A percentile compares a stretch with the other conserved stretches of the same genome.
phyloP scores from a whole-genome alignment of 2,329 filamentous ascomycete genomes.

The Alternaria novae-zelandiae region DNA sequence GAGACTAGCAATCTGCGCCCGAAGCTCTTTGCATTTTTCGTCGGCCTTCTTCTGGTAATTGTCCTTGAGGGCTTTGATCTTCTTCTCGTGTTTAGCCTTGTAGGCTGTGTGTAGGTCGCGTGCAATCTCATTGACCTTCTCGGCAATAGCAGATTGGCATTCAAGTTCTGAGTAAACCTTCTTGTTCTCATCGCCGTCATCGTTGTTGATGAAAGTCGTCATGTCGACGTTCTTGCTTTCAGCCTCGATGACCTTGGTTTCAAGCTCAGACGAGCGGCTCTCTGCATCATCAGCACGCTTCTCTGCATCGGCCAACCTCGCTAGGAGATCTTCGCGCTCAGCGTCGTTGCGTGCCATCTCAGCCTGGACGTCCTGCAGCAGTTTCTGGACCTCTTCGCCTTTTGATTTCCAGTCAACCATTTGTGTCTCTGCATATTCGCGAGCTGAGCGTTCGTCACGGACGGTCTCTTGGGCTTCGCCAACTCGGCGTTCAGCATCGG shows the following conservation, averaged over 20 bases:
- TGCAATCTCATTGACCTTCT: constrained; percentile 76
- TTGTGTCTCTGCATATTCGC: constrained; percentile 76
- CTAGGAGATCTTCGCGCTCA: constrained; percentile 81
- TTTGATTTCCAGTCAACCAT: constrained; percentile 84
- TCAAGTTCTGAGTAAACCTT: constrained; percentile 51
- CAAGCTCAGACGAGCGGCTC: constrained; percentile 74
- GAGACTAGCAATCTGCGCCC: constrained; percentile 72
- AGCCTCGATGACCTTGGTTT: constrained; percentile 51
- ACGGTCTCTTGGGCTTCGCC: constrained; percentile 84
- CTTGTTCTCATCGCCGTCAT: constrained; percentile 43
- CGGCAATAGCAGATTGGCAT: constrained; percentile 75
- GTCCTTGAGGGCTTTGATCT: constrained; percentile 86
- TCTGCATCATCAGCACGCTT: constrained; percentile 77
- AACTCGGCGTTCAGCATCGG: constrained; percentile 89
- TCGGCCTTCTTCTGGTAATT: constrained; percentile 86
- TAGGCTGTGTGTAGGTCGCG: constrained; percentile 90
- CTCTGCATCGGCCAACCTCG: constrained; percentile 76
- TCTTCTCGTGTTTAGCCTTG: constrained; percentile 96
- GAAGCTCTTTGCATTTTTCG: constrained; percentile 82
- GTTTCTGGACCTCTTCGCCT: constrained; percentile 82
- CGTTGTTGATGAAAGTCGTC: constrained; percentile 58
- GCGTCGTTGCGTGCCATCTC: constrained; percentile 79
- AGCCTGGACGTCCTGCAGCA: constrained; percentile 79
- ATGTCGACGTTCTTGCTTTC: constrained; percentile 78
- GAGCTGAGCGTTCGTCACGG: constrained; percentile 74